phyloP scores from a whole-genome alignment of 441 rosid species.

The Populus hybrid region DNA sequence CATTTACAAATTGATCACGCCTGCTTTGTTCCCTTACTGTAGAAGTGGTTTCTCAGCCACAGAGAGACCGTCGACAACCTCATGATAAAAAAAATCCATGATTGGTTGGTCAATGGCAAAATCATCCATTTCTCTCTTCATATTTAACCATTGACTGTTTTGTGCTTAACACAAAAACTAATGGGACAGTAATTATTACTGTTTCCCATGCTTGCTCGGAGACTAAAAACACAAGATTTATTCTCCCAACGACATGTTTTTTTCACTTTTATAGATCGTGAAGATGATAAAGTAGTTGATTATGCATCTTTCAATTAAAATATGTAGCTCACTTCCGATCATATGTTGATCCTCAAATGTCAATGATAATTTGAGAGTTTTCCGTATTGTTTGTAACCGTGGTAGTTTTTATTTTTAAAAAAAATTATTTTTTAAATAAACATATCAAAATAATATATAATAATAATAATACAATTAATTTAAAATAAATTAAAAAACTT shows the following conservation, averaged over 20 bases:
- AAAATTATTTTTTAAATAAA: no score
- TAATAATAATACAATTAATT: no score
- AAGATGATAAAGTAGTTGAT: background rate
- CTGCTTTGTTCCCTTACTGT: background rate
- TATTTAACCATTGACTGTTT: background rate
- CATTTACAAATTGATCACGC: background rate
- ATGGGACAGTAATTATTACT: constrained; percentile 5
- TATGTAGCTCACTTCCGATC: no score
- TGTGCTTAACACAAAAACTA: no score
- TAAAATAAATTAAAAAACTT: no score
- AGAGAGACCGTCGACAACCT: background rate
- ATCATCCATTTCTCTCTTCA: background rate
- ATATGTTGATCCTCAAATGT: background rate
- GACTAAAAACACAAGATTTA: background rate
- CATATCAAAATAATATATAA: no score
- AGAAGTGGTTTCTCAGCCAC: background rate
- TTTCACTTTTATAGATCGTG: background rate
- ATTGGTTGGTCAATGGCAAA: background rate
- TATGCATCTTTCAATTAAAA: no score
- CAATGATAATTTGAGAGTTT: background rate
- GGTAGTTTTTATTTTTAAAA: no score
- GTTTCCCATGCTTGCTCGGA: constrained; percentile 11
- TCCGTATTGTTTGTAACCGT: no score
- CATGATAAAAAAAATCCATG: background rate
- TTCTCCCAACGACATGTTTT: no score